Conservation (phyloP, 1,139 yeast species). For the Hemisphaericaspora subhashii region DNA sequence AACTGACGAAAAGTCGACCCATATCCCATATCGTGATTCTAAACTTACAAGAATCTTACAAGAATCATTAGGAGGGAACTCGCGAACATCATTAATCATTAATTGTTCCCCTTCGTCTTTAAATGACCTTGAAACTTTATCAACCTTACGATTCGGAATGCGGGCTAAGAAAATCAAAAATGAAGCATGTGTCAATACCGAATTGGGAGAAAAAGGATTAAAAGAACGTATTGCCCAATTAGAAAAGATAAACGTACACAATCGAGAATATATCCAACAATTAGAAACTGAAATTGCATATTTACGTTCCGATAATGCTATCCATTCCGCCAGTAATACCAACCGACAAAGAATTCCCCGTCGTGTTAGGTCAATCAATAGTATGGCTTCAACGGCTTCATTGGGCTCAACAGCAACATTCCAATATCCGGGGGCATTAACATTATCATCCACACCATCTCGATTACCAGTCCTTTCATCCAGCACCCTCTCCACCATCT, state of each 20-base stretch:
- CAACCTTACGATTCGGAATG: constrained; percentile 78
- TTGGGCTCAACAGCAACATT: too few relatives aligned
- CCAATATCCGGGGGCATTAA: not conserved
- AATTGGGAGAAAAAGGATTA: constrained; percentile 58
- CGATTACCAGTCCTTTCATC: not conserved
- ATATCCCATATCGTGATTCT: constrained; percentile 81
- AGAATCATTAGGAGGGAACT: constrained; percentile 86
- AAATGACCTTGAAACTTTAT: constrained; percentile 69
- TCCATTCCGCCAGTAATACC: not conserved
- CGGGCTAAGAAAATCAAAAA: constrained; percentile 75
- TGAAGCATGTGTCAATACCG: constrained; percentile 67
- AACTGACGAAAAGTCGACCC: constrained; percentile 66
- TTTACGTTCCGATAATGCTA: not conserved
- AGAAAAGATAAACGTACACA: constrained; percentile 47
- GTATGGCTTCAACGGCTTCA: not conserved
- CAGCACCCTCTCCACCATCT: not conserved
- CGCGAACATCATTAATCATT: constrained; percentile 75
- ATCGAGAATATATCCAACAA: constrained; percentile 42
- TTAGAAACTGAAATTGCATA: constrained; percentile 46
- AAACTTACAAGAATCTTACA: constrained; percentile 80
- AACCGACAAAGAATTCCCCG: not conserved
- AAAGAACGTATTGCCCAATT: constrained; percentile 50
- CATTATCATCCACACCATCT: not conserved
- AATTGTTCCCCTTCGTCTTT: constrained; percentile 70
- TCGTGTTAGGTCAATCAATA: not conserved